Base-by-base conservation (phyloP, 371 early-diverging fungal genomes). In the Zopfochytrium polystomum region DNA sequence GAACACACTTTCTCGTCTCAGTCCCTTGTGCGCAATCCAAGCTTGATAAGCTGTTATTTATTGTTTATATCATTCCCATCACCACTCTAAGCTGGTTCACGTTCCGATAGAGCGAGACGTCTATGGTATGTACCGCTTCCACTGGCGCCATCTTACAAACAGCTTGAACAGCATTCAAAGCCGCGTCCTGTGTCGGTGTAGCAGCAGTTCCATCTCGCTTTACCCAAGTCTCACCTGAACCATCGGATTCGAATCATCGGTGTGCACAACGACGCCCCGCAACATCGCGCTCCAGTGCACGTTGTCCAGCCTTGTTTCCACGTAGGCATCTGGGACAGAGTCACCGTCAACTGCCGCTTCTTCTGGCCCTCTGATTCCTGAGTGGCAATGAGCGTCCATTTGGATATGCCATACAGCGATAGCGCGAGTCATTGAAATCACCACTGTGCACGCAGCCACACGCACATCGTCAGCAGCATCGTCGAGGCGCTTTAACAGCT, bases 401-500 rank as follows among this genome's bases (percentile, higher is more conserved):
- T 62, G 62, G 2, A 46, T 29, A 18, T 59, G 34, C 57, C 61
- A 77, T 6, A 20, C 13, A 9, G 9, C 27, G 13, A 72, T 23
- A 2, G 67, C 55, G 2, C 11, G 25, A 23, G 70, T 63, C 27
- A 72, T 60, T n/a, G n/a, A 9, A 3, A 15, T 29, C 51, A 65
- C 56, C 5, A 51, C 52, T 2, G 15, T 1, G 11, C 72, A 69
- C 22, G 70, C 58, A 30, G 27, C 46, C 11, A 80, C 60, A 5
- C 81, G 74, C 3, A 80, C 52, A 3, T 54, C 58, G 50, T 80
- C 81, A 6, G 67, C 59, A 5, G 81, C 74, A 61, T 80, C 81
- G 62, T 80, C 81, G 32, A 80, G 34, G 1, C 81, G 66, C 50
- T 78, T 78, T 22, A 77, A 52, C 11, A 78, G 65, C 50, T 80